These are phyloP conservation scores for Phyllosticta ampelicida DNA, from an alignment of 2,329 filamentous ascomycete genomes.

Conservation along the genomic window DNA sequence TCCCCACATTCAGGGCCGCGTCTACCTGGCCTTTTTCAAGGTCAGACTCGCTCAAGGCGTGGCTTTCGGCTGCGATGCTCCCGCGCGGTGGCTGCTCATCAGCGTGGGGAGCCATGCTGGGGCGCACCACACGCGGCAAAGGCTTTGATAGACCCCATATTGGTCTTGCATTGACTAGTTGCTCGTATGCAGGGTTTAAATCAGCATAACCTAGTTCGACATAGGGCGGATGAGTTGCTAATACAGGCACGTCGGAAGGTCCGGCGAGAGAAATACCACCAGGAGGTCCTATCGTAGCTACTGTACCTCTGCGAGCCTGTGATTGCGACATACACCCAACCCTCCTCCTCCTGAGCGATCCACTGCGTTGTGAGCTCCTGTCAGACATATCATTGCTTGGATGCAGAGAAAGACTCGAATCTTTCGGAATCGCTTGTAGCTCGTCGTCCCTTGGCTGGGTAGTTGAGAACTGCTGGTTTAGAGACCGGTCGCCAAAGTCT, in stretches of 20 bases:
- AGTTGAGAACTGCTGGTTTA: not conserved
- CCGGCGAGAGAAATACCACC: conserved; percentile 7
- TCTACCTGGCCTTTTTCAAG: conserved; percentile 32
- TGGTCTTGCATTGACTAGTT: conserved; percentile 37
- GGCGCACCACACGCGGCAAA: conserved; percentile 42
- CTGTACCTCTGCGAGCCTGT: not conserved
- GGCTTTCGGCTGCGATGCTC: conserved; percentile 16
- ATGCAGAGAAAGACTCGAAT: not conserved
- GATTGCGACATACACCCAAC: not conserved
- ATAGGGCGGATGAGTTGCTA: conserved; percentile 9
- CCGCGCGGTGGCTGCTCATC: conserved; percentile 18
- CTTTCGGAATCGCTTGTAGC: not conserved
- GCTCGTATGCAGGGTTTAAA: conserved; percentile 45
- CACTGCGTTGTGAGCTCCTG: not conserved
- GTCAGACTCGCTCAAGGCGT: conserved; percentile 30
- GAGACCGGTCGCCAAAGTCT: not conserved
- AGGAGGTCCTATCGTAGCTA: not conserved
- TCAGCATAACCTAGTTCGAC: conserved; percentile 45
- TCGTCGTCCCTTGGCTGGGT: not conserved
- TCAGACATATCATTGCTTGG: not conserved
- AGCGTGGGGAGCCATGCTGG: conserved; percentile 41
- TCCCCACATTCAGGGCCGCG: conserved; percentile 26
- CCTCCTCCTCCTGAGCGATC: not conserved
- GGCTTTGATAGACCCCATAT: conserved; percentile 46
- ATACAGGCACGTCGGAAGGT: not conserved